phyloP scores from a whole-genome alignment of 352 stramenopile genomes.

The Globisporangium echinulatum region DNA sequence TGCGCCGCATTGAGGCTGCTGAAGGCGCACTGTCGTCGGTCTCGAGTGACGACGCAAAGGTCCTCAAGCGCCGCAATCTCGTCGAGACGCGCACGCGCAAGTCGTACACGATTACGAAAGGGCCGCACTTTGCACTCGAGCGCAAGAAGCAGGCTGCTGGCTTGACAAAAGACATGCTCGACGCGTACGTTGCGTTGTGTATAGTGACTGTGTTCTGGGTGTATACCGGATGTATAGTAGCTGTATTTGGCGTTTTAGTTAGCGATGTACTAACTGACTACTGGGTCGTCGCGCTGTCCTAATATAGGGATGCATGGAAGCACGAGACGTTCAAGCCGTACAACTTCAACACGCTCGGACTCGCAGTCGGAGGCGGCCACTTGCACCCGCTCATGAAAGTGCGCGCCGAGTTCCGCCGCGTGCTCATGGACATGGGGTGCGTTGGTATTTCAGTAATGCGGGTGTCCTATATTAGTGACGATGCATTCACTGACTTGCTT shows the following conservation, averaged over 20 bases:
- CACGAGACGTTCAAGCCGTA: conserved; percentile 97
- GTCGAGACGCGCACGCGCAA: conserved; percentile 86
- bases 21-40: conserved; percentile 61
- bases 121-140: conserved; percentile 88
- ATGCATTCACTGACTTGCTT: too few species aligned
- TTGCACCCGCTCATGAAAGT: conserved; percentile 98
- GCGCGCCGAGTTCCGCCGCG: conserved; percentile 96
- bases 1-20: conserved; percentile 72
- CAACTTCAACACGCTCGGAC: conserved; percentile 97
- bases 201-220: conserved; percentile 30
- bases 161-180: conserved; percentile 98
- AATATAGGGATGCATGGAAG: conserved; percentile 87
- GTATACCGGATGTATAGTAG: too few species aligned
- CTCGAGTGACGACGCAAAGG: conserved; percentile 66
- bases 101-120: conserved; percentile 93
- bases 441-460: background rate
- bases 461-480: too few species aligned
- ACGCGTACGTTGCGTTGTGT: conserved; percentile 52
- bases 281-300: background rate
- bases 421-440: conserved; percentile 99
- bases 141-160: conserved; percentile 95
- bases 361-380: conserved; percentile 93
- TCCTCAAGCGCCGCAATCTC: conserved; percentile 80
- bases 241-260: too few species aligned
- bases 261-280: too few species aligned